Base-by-base conservation (phyloP, 306 rosid genomes). In the Corylus heterophylla region DNA sequence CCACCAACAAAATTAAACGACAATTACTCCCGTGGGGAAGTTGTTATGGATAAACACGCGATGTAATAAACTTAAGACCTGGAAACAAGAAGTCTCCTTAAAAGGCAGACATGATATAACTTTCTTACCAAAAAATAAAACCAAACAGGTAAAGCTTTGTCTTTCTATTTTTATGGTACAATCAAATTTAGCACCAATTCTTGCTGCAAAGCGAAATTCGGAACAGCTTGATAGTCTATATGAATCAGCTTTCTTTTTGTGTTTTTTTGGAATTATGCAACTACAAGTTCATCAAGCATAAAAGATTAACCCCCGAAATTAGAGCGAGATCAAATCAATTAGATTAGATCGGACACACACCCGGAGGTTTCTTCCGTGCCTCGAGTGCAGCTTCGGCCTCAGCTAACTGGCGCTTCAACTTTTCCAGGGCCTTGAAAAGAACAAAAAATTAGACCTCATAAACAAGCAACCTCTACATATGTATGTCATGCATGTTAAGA, bases 321-420 rank as follows among this genome's bases (percentile, higher is more conserved):
- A 63, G 79, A 85, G 76, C 73, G 68, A 55, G 54, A 73, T 76
- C 45, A 81, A 49, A 78, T 37, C 62, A 82, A 76, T 29, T 20
- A 8, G 42, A 29, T 5, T 10, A 25, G 1, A 54, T 31, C 50
- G 17, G 8, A n/a, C 22, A 71, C 3, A 44, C n/a, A n/a, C n/a
- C n/a, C n/a, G 87, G 83, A 42, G 91, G 97, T 75, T 93, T 89
- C 89, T 87, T 91, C 51, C 90, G 97, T 8, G 91, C 86, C 87
- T 93, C 98, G 8, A 91, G 76, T 0, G 91, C 97, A 63, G 94
- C 93, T 81, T 93, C 97, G 17, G 97, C 97, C 3, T 93, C 97
- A 42, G 89, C 94, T 80, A 93, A 79, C 63, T 87, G 97, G 52
- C 90, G 85, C 82, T 89, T 93, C 89, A 93, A 80, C 77, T 93